phyloP scores from a whole-genome alignment of 495 filamentous ascomycete genomes.

The Niebla homalea region DNA sequence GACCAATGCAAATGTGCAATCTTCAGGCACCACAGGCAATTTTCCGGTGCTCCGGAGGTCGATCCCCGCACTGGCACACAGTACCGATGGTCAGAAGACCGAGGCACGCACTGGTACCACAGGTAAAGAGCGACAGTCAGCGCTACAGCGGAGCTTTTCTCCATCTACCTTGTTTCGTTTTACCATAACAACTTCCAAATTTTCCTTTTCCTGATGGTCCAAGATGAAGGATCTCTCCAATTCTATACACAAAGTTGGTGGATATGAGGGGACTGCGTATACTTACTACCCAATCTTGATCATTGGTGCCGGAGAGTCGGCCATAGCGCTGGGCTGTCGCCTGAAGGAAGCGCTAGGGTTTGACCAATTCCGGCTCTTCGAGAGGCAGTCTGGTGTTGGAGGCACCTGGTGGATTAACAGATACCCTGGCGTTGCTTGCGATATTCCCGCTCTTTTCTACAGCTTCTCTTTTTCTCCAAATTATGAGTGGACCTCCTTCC shows the following conservation, averaged over 20 bases:
- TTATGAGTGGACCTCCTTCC: slow-evolving; percentile 40
- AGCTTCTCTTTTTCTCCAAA: slow-evolving; percentile 51
- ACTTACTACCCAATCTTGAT: slow-evolving; percentile 42
- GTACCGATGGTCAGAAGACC: neutral
- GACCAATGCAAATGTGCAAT: too few species aligned
- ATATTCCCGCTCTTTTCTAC: slow-evolving; percentile 46
- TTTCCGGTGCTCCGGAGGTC: too few species aligned
- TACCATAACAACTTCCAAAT: neutral
- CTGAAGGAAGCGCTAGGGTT: slow-evolving; percentile 45
- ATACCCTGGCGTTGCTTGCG: slow-evolving; percentile 51
- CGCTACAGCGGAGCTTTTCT: too few species aligned
- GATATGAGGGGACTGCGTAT: slow-evolving; percentile 35
- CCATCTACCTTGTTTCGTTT: too few species aligned
- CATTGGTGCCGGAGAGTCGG: slow-evolving; percentile 53
- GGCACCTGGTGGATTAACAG: slow-evolving; percentile 58
- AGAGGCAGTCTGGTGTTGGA: slow-evolving; percentile 45
- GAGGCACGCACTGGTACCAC: too few species aligned
- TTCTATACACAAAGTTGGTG: slow-evolving; percentile 33
- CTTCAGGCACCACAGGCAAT: too few species aligned
- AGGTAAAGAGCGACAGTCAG: too few species aligned
- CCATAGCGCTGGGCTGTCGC: slow-evolving; percentile 51
- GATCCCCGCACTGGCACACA: neutral
- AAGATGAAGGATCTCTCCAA: slow-evolving; percentile 9
- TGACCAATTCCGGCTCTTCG: slow-evolving; percentile 53
- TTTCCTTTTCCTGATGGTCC: too few species aligned